These are phyloP conservation scores for Malus sieversii DNA, from an alignment of 306 rosid genomes.

Conservation along the genomic window DNA sequence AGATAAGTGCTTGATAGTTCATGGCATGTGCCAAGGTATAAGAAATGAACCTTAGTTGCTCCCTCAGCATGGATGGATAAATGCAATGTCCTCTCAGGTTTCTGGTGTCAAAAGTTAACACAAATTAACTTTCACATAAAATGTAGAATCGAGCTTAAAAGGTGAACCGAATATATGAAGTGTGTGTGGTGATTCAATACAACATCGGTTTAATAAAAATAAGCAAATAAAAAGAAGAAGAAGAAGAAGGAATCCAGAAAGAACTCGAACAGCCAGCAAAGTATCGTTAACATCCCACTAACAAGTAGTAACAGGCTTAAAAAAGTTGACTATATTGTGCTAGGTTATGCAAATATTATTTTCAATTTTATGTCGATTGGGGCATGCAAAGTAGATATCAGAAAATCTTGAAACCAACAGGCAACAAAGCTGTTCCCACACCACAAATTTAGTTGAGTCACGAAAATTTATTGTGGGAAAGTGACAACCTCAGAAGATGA, in stretches of 20 bases:
- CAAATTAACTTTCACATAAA: conserved; percentile 14
- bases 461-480: conserved; percentile 4
- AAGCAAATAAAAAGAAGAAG: background rate
- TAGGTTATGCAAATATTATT: background rate
- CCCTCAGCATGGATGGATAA: conserved; percentile 87
- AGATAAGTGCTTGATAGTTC: background rate
- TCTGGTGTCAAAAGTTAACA: conserved; percentile 45
- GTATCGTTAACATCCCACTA: background rate
- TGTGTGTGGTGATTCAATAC: background rate
- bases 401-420: background rate
- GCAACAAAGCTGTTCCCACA: background rate
- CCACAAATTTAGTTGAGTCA: background rate
- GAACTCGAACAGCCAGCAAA: background rate
- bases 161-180: background rate
- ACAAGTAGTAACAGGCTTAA: background rate
- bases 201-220: background rate
- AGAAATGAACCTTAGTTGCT: conserved; percentile 71
- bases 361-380: background rate
- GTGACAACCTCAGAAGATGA: conserved; percentile 69
- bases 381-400: background rate
- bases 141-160: background rate
- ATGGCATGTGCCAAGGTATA: conserved; percentile 10
- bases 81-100: conserved; percentile 71
- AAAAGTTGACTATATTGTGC: background rate
- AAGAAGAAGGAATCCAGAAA: background rate